Evolutionary conservation across 2,329 filamentous ascomycete species (phyloP), one percentile per base, ranked within the genome.

Genomic region (Colletotrichum neosansevieriae): DNA sequence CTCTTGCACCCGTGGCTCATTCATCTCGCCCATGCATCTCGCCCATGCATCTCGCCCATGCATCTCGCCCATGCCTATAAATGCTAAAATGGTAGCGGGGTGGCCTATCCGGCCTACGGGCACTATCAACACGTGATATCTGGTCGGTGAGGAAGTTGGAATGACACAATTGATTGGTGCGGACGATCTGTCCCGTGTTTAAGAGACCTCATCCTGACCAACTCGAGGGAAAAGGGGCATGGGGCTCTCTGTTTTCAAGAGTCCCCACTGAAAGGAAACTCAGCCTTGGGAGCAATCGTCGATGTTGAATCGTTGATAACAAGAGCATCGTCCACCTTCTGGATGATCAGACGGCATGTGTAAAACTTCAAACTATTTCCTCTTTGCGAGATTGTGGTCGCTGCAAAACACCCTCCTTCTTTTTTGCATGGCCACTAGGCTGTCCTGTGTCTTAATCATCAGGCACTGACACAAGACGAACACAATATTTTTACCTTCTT

Each of bases 141-240:
- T 4, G 0, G 12, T 44, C 15, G 4, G 42, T 34, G 34, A 11
- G 4, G 10, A 15, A 12, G 15, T 9, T 3, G 34, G 6, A n/a
- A 11, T 6, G 4, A 10, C 17, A 6, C 12, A 24, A 24, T 9
- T 68, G 65, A 68, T 68, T 68, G 65, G 65, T 4, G 61, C 65
- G 65, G 65, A 68, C 53, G 13, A 42, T 68, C 61, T 68, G 54
- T 59, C 54, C 65, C 65, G 65, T 49, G 12, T 10, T 13, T 38
- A 59, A 68, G 40, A 11, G 54, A 56, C 65, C 47, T 42, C n/a
- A 59, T 68, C 65, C 65, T 34, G 61, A 59, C 65, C 60, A 54
- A 47, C 58, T 65, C 45, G 47, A 47, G 21, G 58, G 21, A 12
- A 34, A 44, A 17, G 11, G 21, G 62, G 34, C 49, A 58, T 51